Base-by-base conservation (phyloP, 495 filamentous ascomycete genomes). In the Choiromyces venosus region DNA sequence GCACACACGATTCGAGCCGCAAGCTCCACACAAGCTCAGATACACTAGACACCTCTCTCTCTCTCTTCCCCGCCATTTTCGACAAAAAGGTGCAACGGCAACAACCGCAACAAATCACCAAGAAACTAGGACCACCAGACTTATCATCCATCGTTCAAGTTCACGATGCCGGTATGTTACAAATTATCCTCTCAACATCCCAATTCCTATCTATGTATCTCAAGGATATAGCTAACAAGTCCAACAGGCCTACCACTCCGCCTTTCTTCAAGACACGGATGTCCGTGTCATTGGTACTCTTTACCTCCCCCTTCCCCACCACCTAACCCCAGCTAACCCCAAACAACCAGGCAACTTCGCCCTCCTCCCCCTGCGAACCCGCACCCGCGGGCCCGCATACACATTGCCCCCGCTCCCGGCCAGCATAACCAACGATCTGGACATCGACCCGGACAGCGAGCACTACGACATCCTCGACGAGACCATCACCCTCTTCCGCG, bases 271-370 rank as follows among this genome's bases (percentile, higher is more conserved):
- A 66, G 80, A 81, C 68, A 74, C 80, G 37, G 76, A 81, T 67
- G 77, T 79, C 72, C 80, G 79, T 52, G 65, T 81, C 52, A 81
- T 81, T 67, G 79, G 79, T 81, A 69, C 69, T 46, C 38, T 52
- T 25, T 38, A 65, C 65, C 71, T 67, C 74, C 65, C 76, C 40
- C 19, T 10, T 9, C 68, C 67, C n/a, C 10, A 42, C 0, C 25
- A 35, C 25, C 12, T 29, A 18, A 16, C 35, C 33, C 67, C 33
- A 33, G 21, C 69, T 79, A 71, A 80, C 19, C 21, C n/a, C n/a
- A n/a, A n/a, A n/a, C n/a, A n/a, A n/a, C n/a, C 88, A 88, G 94
- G 94, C 78, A 97, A 97, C 87, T 92, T 98, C 83, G 92, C 95
- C 46, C 90, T 98, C 79, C 89, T 97, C 74, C 93, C 94, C 4